Percentiles rank a stretch among this genome's conserved stretches.
Evolutionary conservation across 495 filamentous ascomycete species (phyloP).

Genomic region (Penicillium cataractarum): DNA sequence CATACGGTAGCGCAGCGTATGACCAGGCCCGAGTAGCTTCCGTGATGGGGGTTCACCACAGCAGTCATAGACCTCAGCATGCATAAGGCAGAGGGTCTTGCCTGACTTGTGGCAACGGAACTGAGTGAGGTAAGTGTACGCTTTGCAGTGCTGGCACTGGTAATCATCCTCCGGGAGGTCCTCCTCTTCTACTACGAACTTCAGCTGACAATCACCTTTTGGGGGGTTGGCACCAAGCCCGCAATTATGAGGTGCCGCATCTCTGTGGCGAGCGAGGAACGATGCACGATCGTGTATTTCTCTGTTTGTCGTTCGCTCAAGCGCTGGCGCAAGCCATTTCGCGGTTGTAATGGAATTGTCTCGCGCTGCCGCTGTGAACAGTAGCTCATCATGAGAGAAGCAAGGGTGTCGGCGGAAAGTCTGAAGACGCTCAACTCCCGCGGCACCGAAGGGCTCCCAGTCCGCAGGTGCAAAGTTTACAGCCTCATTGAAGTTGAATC

Average conservation of each 20-base stretch:
- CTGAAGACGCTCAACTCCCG: constrained; percentile 83
- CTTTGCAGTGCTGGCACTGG: constrained; percentile 89
- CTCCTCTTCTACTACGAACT: constrained; percentile 61
- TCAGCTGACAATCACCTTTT: constrained; percentile 43
- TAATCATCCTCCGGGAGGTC: constrained; percentile 89
- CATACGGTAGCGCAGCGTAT: constrained; percentile 74
- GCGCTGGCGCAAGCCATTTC: constrained; percentile 89
- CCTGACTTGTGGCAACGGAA: constrained; percentile 79
- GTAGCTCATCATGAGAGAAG: constrained; percentile 96
- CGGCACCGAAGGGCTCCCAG: constrained; percentile 92
- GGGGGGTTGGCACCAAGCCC: constrained; percentile 39
- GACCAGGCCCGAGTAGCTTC: constrained; percentile 62
- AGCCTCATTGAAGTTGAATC: constrained; percentile 99
- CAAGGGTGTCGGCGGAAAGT: constrained; percentile 89
- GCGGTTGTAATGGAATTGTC: constrained; percentile 89
- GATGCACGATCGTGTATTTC: constrained; percentile 69
- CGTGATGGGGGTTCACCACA: constrained; percentile 67
- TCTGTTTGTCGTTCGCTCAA: constrained; percentile 73
- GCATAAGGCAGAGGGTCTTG: constrained; percentile 76
- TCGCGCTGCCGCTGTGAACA: constrained; percentile 80
- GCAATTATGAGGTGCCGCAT: constrained; percentile 53
- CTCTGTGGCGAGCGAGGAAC: constrained; percentile 68
- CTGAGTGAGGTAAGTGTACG: constrained; percentile 87
- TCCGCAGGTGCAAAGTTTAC: constrained; percentile 98
- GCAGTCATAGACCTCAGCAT: constrained; percentile 78